Base-by-base conservation (phyloP, 495 filamentous ascomycete genomes). In the Venustampulla echinocandica region DNA sequence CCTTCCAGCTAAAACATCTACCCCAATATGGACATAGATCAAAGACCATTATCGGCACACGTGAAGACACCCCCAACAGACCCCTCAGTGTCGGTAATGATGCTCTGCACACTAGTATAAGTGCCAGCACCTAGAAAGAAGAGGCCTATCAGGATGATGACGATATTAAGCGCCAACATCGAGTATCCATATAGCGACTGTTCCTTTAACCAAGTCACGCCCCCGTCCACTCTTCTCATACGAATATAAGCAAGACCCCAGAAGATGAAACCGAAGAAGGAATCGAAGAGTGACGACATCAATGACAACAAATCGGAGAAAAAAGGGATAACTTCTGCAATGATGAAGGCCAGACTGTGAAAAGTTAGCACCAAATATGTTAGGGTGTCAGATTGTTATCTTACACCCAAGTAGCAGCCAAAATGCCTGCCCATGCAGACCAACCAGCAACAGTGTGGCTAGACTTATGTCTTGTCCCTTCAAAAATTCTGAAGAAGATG, bases 201-300 rank as follows among this genome's bases (percentile, higher is more conserved):
- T 0, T 69, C 64, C 56, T 69, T 78, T 20, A 77, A 72, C 43
- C 84, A 81, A 0, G 64, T 62, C 2, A 76, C 66, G 2, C 81
- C 77, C 50, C 83, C 70, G 46, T 90, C 85, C 0, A 72, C 81
- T 33, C 65, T 61, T 13, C 87, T 71, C 87, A 94, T 89, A 23
- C 85, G 78, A 50, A 92, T 71, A 59, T 92, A 94, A 1, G 87
- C 87, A 3, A 85, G 76, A 22, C 87, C 87, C 87, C 87, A 94
- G 73, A 92, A 94, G 56, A 93, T 90, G 66, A 90, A 94, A 14
- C 87, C 87, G 50, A 94, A 94, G 68, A 92, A 93, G 19, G 83
- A 87, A 62, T 94, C 87, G 55, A 94, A 94, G 11, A 94, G 75
- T 14, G 85, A 85, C 52, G 85, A 90, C 85, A 93, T 89, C 42